Evolutionary conservation across 2,329 filamentous ascomycete species (phyloP), one percentile per base, ranked within the genome.

Genomic region (Rhinocladiella similis): DNA sequence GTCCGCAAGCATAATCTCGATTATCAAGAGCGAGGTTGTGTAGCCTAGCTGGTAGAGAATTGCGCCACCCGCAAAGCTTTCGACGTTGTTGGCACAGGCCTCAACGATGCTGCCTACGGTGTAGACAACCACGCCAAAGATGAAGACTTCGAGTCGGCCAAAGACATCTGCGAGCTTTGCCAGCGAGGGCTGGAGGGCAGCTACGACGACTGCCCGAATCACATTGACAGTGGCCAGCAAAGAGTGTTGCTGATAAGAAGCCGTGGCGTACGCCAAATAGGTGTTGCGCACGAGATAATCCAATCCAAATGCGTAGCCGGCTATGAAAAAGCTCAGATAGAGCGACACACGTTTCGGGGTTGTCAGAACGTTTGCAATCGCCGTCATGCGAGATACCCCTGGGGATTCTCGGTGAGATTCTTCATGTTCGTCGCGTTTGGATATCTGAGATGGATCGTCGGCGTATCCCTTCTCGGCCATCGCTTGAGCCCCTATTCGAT

Each of bases 1-100:
- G 62, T 88, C 85, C 41, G 78, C 83, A 36, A 87, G 74, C 56
- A 88, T 77, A 63, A 87, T 80, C 67, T 87, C 83, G 19, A 86
- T 75, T 1, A 87, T 74, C 10, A 87, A 70, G n/a, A 84, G 73
- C 22, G 85, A 74, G 62, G 77, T 76, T 14, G 84, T 87, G 66
- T 84, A 87, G 46, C 85, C 85, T 25, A 87, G 73, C 67, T 78
- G 83, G 68, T 85, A 85, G 29, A 86, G 68, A 39, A 85, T 74
- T 38, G 80, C 80, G 20, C 84, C 84, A 3, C 76, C 82, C n/a
- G 77, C 75, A 55, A 85, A 87, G 0, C 73, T 70, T 39, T 77
- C 66, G 9, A 85, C 72, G 47, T 75, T 73, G 39, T 67, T 70
- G 0, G 81, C 70, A 2, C 70, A 73, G 6, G 83, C 75, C 68